A percentile compares a stretch with the other conserved stretches of the same genome.
phyloP scores from a whole-genome alignment of 2,329 filamentous ascomycete species.

The Phaeophleospora eucalypticola region DNA sequence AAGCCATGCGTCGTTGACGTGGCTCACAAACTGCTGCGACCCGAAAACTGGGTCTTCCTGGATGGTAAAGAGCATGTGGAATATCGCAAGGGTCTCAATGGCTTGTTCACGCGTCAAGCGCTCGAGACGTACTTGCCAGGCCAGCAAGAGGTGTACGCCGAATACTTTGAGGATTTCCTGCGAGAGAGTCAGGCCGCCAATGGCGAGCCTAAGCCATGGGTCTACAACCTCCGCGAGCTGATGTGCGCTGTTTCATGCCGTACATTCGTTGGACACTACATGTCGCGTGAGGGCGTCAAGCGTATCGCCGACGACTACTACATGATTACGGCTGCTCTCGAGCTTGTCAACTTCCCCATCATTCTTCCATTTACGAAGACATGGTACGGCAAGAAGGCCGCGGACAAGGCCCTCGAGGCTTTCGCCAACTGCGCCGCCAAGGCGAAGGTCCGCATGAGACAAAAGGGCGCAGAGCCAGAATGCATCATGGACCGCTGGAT shows the following conservation, averaged over 20 bases:
- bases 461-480: conserved; percentile 76
- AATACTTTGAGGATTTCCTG: conserved; percentile 77
- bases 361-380: conserved; percentile 93
- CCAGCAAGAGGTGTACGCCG: conserved; percentile 86
- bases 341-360: conserved; percentile 97
- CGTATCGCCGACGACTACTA: conserved; percentile 97
- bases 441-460: conserved; percentile 73
- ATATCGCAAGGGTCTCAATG: conserved; percentile 94
- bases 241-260: conserved; percentile 94
- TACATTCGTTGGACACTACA: conserved; percentile 96
- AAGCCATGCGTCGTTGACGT: conserved; percentile 96
- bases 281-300: conserved; percentile 83
- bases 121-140: conserved; percentile 84
- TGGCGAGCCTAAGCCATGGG: conserved; percentile 77
- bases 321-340: conserved; percentile 88
- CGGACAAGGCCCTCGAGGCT: conserved; percentile 84
- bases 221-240: conserved; percentile 86
- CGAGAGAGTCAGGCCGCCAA: conserved; percentile 63
- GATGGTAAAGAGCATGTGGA: conserved; percentile 94
- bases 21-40: conserved; percentile 86
- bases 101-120: conserved; percentile 86
- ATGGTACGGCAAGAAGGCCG: conserved; percentile 95
- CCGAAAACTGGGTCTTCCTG: conserved; percentile 94
- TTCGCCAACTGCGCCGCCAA: conserved; percentile 91
- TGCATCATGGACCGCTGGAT: conserved; percentile 98